Evolutionary conservation across 495 filamentous ascomycete species (phyloP), one percentile per base, ranked within the genome.

Genomic region (Parathielavia hyrcaniae): DNA sequence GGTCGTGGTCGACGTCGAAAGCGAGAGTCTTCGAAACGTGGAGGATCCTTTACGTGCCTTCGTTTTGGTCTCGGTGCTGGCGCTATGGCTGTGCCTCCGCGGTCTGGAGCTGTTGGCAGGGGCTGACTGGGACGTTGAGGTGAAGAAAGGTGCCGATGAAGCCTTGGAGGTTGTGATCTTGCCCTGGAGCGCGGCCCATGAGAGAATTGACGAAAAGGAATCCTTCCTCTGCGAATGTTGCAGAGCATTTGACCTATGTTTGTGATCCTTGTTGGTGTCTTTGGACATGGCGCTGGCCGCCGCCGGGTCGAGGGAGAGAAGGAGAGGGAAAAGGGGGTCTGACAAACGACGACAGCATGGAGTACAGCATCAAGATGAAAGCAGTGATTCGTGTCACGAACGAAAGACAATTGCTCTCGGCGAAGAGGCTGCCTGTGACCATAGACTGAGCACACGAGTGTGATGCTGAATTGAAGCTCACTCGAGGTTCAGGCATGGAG

Each of bases 41-140:
- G 56, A 59, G 58, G 68, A 70, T 46, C 50, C 61, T 58, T 45
- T 63, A 67, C 66, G 68, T 67, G 66, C 64, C 68, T 67, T 70
- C 60, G 63, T 64, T 54, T 70, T 67, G 34, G 40, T 30, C 46
- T 67, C 66, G 49, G 22, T 39, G 43, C 59, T 60, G 55, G 50
- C n/a, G 50, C 64, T 61, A 26, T 67, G 61, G 60, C 68, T 70
- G 64, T 69, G 62, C 46, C 68, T 64, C 14, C 68, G 68, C 7
- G 58, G 62, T 35, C 63, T 70, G 19, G 63, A 53, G 30, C 45
- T 55, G 47, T 39, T 54, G 45, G 44, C 39, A 13, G 60, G 52
- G 5, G 50, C 35, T 0, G 51, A 20, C 34, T 60, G 53, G 9
- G 61, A 32, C 8, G 62, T 20, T 14, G 58, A 45, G 4, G 63